phyloP scores from a whole-genome alignment of 805 yeast genomes.

The Candida xiaguanensis region DNA sequence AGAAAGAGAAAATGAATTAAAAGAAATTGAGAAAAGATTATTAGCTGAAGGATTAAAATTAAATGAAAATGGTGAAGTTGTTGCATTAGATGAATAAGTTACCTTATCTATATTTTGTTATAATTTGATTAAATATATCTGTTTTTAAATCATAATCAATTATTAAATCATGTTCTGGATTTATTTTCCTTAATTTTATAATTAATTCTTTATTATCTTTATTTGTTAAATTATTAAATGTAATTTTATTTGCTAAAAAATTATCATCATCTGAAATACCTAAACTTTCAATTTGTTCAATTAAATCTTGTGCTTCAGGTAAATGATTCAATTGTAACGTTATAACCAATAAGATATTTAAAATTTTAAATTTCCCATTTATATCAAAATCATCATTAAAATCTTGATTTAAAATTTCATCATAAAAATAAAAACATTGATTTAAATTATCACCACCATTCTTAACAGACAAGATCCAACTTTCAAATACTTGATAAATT shows the following conservation, averaged over 20 bases:
- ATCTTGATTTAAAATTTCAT: constrained; percentile 65
- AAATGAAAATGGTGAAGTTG: constrained; percentile 34
- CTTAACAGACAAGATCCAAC: constrained; percentile 49
- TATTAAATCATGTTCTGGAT: constrained; percentile 56
- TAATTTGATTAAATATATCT: constrained; percentile 64
- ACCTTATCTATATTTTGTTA: constrained; percentile 41
- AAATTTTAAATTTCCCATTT: constrained; percentile 32
- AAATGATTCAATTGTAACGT: constrained; percentile 75
- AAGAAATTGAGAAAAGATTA: constrained; percentile 72
- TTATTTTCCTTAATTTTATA: constrained; percentile 40
- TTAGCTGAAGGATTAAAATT: constrained; percentile 52
- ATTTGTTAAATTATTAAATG: constrained; percentile 49
- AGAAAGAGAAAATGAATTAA: constrained; percentile 80
- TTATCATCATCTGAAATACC: constrained; percentile 25
- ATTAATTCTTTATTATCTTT: constrained; percentile 48
- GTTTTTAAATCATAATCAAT: constrained; percentile 59
- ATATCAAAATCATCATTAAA: constrained; percentile 38
- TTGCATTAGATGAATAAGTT: constrained; percentile 19
- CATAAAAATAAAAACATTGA: constrained; percentile 59
- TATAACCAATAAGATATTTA: constrained; percentile 63
- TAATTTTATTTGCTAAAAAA: constrained; percentile 60
- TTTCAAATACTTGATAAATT: constrained; percentile 72
- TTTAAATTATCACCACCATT: constrained; percentile 41
- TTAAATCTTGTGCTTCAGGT: constrained; percentile 75
- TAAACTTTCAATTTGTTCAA: constrained; percentile 42